These are phyloP conservation scores for Exsudoporus frostii DNA, from an alignment of 768 basidiomycete genomes.

Conservation along the genomic window DNA sequence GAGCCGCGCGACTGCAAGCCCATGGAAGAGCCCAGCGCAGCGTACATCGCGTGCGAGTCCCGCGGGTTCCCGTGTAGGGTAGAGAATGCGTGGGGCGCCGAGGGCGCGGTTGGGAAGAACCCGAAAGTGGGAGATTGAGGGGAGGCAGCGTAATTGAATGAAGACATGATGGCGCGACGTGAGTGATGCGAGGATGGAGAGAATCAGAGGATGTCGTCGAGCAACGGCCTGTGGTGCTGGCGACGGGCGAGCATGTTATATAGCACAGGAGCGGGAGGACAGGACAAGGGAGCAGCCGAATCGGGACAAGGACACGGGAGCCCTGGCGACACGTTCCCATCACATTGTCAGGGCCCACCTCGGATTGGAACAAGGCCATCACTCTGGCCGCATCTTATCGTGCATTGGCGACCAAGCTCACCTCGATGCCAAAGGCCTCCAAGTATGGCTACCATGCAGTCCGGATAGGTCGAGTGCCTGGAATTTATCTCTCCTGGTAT, in stretches of 20 bases:
- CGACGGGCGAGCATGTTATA: slow-evolving; percentile 25
- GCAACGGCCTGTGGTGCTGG: slow-evolving; percentile 2
- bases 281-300: slow-evolving; percentile 29
- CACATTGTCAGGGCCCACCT: slow-evolving; percentile 9
- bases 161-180: slow-evolving; percentile 38
- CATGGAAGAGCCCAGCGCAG: slow-evolving; percentile 40
- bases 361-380: slow-evolving; percentile 17
- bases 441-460: slow-evolving; percentile 74
- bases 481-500: slow-evolving; percentile 73
- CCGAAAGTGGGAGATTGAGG: slow-evolving; percentile 56
- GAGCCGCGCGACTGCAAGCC: slow-evolving; percentile 23
- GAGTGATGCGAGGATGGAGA: background rate
- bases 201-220: slow-evolving; percentile 7
- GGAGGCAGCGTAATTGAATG: slow-evolving; percentile 36
- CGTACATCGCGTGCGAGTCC: slow-evolving; percentile 56
- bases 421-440: slow-evolving; percentile 35
- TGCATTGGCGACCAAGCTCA: background rate
- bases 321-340: background rate
- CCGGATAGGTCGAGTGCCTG: slow-evolving; percentile 54
- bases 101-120: slow-evolving; percentile 54
- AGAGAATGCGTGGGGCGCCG: slow-evolving; percentile 57
- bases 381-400: background rate
- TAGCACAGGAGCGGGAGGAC: slow-evolving; percentile 5
- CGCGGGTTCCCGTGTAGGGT: slow-evolving; percentile 59
- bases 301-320: slow-evolving; percentile 4